Percentiles rank a stretch among this genome's conserved stretches.
Conservation (phyloP, 2,329 filamentous ascomycete species). For the Akanthomyces uredinophilus region DNA sequence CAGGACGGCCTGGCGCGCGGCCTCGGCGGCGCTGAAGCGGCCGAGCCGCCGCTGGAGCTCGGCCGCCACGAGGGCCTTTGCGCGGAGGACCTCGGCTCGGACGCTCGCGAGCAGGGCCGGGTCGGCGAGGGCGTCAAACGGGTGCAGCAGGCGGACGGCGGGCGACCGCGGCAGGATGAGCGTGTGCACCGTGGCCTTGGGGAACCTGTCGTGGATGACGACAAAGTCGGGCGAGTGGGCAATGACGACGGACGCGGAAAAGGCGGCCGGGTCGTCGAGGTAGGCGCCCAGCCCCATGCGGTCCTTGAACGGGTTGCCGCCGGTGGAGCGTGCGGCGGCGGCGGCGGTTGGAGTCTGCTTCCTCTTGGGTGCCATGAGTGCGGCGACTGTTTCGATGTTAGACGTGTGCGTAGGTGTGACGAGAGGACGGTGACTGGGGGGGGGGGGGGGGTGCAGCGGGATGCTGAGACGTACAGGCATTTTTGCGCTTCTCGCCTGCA, state of each 20-base stretch:
- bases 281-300: conserved; percentile 64
- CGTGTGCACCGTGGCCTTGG: conserved; percentile 79
- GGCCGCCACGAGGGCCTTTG: conserved; percentile 61
- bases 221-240: conserved; percentile 65
- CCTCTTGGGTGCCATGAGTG: conserved; percentile 36
- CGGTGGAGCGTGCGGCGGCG: conserved; percentile 17
- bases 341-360: conserved; percentile 18
- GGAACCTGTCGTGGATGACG: conserved; percentile 75
- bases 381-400: conserved; percentile 23
- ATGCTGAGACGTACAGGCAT: conserved; percentile 39
- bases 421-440: not conserved
- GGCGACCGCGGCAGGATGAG: conserved; percentile 77
- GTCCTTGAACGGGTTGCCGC: conserved; percentile 36
- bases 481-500: conserved; percentile 23
- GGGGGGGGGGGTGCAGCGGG: no score
- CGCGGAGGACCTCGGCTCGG: conserved; percentile 52
- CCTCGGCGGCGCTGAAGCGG: conserved; percentile 56
- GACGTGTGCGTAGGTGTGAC: not conserved
- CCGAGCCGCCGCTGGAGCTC: conserved; percentile 71
- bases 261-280: conserved; percentile 56
- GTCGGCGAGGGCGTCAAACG: conserved; percentile 73
- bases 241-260: conserved; percentile 57
- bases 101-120: conserved; percentile 61
- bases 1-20: conserved; percentile 60
- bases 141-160: conserved; percentile 58